Evolutionary conservation across 2,329 filamentous ascomycete genomes (phyloP).

Genomic region (Colletotrichum noveboracense): DNA sequence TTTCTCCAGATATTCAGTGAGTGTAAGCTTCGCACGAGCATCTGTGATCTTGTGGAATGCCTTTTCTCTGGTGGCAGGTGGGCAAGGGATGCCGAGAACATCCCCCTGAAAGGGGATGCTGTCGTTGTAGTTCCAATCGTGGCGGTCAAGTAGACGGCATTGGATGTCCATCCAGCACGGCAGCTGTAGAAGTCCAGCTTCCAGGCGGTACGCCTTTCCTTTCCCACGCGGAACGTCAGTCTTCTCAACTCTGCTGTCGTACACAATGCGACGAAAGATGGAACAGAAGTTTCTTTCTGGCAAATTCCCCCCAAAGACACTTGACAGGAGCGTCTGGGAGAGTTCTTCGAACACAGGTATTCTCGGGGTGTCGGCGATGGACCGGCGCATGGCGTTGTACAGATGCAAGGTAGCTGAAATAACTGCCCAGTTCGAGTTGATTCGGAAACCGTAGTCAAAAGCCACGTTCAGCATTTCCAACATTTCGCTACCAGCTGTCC

Average conservation of each 20-base stretch:
- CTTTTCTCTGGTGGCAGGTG: too few species aligned
- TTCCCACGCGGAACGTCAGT: not conserved
- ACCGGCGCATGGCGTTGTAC: not conserved
- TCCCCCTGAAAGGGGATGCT: not conserved
- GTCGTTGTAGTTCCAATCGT: not conserved
- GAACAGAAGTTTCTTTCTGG: not conserved
- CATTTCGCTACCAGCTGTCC: not conserved
- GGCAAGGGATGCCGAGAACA: not conserved
- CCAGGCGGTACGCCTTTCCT: not conserved
- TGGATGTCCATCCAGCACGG: not conserved
- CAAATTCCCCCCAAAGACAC: not conserved
- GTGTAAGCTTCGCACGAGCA: rapidly evolving
- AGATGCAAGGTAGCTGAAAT: not conserved
- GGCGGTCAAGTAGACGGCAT: not conserved
- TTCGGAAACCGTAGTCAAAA: not conserved
- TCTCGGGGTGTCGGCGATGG: not conserved
- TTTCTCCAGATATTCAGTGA: not conserved
- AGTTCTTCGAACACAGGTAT: not conserved
- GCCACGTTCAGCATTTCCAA: not conserved
- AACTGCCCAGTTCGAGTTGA: not conserved
- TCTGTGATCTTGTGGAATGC: not conserved
- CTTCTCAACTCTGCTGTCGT: not conserved
- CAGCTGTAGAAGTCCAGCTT: not conserved
- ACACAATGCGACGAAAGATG: not conserved
- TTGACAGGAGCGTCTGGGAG: rapidly evolving